These are phyloP conservation scores for Zymoseptoria pseudotritici DNA, from an alignment of 2,329 filamentous ascomycete species.

Conservation along the genomic window DNA sequence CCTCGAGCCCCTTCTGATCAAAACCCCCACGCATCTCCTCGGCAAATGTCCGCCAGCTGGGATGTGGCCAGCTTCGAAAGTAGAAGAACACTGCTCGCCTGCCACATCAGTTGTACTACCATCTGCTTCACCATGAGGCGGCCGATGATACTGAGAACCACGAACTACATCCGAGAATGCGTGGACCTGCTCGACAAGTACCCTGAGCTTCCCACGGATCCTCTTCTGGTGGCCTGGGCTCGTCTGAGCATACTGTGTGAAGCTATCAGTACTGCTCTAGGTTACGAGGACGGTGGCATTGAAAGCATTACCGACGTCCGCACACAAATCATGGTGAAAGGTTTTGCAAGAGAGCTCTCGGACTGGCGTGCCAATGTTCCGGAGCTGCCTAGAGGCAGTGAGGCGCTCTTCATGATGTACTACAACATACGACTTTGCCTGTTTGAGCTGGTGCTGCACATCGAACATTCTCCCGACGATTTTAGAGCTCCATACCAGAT, in stretches of 20 bases:
- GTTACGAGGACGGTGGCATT: constrained; percentile 54
- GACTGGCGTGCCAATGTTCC: constrained; percentile 52
- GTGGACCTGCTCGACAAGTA: constrained; percentile 49
- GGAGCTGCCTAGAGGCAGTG: constrained; percentile 31
- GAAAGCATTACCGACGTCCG: constrained; percentile 53
- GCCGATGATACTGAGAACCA: constrained; percentile 54
- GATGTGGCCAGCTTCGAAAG: constrained; percentile 51
- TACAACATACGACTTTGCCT: constrained; percentile 63
- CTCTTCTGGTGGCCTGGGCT: constrained; percentile 52
- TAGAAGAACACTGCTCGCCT: constrained; percentile 52
- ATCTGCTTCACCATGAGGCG: constrained; percentile 56
- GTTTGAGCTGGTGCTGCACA: constrained; percentile 66
- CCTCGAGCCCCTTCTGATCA: constrained; percentile 21
- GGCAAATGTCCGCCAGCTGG: constrained; percentile 21
- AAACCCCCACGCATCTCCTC: constrained; percentile 21
- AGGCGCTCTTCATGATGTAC: constrained; percentile 57
- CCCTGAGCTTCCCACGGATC: constrained; percentile 49
- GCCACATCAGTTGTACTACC: constrained; percentile 53
- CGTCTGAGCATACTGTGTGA: constrained; percentile 59
- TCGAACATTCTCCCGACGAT: constrained; percentile 52
- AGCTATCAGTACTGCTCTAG: constrained; percentile 60
- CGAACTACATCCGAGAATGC: constrained; percentile 54
- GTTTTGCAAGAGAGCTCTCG: constrained; percentile 58
- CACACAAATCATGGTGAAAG: constrained; percentile 56
- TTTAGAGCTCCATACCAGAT: constrained; percentile 41